Evolutionary conservation across 805 yeast species (phyloP), one percentile per base, ranked within the genome.

Genomic region (Yueomyces sinensis): DNA sequence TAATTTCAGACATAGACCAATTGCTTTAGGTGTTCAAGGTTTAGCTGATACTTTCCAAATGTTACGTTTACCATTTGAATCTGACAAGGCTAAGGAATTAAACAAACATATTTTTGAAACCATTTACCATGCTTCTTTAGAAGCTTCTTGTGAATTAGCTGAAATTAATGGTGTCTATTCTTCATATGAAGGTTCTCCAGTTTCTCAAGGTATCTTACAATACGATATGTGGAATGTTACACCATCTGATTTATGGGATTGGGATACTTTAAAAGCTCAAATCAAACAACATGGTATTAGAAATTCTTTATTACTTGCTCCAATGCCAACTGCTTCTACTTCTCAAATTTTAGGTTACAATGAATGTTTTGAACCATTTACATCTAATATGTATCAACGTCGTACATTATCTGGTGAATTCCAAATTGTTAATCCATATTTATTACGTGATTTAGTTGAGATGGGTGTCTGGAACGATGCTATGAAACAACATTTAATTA

Each of bases 21-120:
- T 89, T 49, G 96, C 96, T n/a, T 61, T 89, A 17, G 98, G 98
- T 45, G 95, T 89, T n/a, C 95, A 89, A 59, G 98, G 98, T 38
- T 66, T 89, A 36, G 95, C 97, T 20, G 97, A 89, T 58, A 67
- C 78, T 2, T 89, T 84, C 58, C 72, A 83, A 68, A 66, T 70
- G 43, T 64, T 89, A 41, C 73, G 94, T 49, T 50, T 83, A 38
- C 91, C 96, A 30, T 89, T 87, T 56, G 96, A 84, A 45, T 81
- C 94, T 27, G 61, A 66, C 23, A 80, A 73, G 49, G 95, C 97
- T 13, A 72, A 71, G 54, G 59, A 62, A 39, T 64, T 89, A 40
- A 89, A 89, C 61, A 65, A 70, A 36, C 87, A 82, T 59, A 84
- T 89, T 38, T 89, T 87, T 58, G 97, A 89, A 65, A 89, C 97